These are phyloP conservation scores for Hanseniaspora mollemarum DNA, from an alignment of 805 yeast genomes.

Conservation along the genomic window DNA sequence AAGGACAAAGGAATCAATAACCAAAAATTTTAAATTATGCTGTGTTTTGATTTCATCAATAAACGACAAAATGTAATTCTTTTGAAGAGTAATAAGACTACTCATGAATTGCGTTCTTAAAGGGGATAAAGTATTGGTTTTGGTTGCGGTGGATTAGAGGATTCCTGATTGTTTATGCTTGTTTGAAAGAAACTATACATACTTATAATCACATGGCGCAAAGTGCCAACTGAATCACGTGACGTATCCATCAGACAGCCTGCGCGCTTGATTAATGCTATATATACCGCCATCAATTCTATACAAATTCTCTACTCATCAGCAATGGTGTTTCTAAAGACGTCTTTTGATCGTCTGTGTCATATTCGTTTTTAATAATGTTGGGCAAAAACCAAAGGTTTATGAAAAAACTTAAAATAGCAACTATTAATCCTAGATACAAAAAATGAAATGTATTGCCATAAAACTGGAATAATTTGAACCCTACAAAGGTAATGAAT, in stretches of 20 bases:
- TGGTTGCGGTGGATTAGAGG: too few relatives aligned
- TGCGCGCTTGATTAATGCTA: too few relatives aligned
- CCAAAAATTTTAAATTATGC: slow-evolving; percentile 39
- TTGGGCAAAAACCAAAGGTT: slow-evolving; percentile 17
- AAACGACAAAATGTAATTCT: slow-evolving; percentile 29
- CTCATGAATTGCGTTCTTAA: slow-evolving; percentile 25
- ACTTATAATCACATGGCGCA: neutral
- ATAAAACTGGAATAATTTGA: slow-evolving; percentile 7
- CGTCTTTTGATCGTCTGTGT: neutral
- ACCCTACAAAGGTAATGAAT: slow-evolving; percentile 1
- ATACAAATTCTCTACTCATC: neutral
- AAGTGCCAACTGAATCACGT: too few relatives aligned
- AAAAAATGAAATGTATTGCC: slow-evolving; percentile 16
- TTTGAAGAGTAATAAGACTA: slow-evolving; percentile 32
- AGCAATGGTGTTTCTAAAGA: slow-evolving; percentile 18
- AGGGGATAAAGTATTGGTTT: neutral
- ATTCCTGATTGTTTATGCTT: neutral
- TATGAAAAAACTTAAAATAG: neutral
- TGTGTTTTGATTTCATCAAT: slow-evolving; percentile 35
- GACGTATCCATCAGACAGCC: too few relatives aligned
- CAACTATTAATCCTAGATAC: slow-evolving; percentile 11
- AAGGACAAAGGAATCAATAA: slow-evolving; percentile 49
- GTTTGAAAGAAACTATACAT: too few relatives aligned
- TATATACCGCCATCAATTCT: too few relatives aligned
- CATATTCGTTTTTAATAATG: neutral